Evolutionary conservation across 306 rosid species (phyloP).

Genomic region (Prunus davidiana): DNA sequence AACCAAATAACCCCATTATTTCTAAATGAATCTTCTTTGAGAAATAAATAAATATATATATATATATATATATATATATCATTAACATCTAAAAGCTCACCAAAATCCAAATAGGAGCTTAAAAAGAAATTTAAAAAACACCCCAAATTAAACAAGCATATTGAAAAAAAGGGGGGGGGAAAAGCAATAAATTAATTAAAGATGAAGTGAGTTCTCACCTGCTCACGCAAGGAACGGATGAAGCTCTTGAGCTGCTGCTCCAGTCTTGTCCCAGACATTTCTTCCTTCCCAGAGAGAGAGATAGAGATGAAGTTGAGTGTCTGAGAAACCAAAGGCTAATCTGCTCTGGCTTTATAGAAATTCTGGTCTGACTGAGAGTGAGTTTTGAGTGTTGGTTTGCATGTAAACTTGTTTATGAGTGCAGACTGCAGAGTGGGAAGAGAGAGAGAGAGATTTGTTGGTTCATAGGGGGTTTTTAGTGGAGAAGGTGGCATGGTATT

Average conservation of each 20-base stretch:
- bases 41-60: too few relatives aligned
- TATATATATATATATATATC: neutral
- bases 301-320: neutral
- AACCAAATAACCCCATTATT: neutral
- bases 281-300: neutral
- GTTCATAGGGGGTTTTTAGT: too few relatives aligned
- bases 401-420: neutral
- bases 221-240: slow-evolving; percentile 1
- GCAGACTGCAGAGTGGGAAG: neutral
- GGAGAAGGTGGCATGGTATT: neutral
- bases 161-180: neutral
- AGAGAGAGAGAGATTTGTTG: too few relatives aligned
- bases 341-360: too few relatives aligned
- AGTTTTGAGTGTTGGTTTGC: neutral
- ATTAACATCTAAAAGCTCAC: neutral
- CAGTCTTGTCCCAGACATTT: slow-evolving; percentile 6
- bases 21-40: neutral
- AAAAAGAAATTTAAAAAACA: neutral
- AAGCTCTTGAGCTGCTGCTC: neutral
- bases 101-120: neutral
- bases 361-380: too few relatives aligned
- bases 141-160: neutral
- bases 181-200: too few relatives aligned
- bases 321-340: too few relatives aligned
- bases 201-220: neutral